Percentiles rank a stretch among this genome's conserved stretches.
Evolutionary conservation across 2,329 filamentous ascomycete genomes (phyloP).

Genomic region (Byssochlamys sp.): DNA sequence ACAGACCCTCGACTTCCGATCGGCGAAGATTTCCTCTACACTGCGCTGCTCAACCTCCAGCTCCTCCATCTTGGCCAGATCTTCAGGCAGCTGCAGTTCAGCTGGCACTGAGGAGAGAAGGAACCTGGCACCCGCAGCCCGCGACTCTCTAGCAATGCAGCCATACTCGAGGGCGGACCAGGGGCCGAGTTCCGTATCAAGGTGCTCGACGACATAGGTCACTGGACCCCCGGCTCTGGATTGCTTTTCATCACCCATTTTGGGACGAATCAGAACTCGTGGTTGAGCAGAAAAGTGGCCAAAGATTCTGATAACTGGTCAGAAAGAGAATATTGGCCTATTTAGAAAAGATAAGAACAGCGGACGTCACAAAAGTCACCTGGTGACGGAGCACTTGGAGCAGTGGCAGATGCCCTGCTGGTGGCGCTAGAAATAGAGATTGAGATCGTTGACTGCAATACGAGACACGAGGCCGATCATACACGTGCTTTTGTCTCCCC

Average conservation of each 20-base stretch:
- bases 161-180: slow-evolving; percentile 94
- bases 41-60: slow-evolving; percentile 65
- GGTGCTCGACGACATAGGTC: slow-evolving; percentile 90
- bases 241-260: slow-evolving; percentile 17
- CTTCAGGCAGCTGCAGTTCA: slow-evolving; percentile 50
- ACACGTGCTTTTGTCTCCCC: background rate
- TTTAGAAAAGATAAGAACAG: background rate
- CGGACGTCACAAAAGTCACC: background rate
- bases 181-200: slow-evolving; percentile 83
- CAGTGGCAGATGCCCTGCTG: background rate
- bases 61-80: slow-evolving; percentile 51
- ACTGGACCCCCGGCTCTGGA: slow-evolving; percentile 36
- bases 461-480: background rate
- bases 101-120: slow-evolving; percentile 71
- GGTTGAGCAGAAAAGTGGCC: background rate
- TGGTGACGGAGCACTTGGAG: background rate
- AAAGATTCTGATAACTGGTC: background rate
- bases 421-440: background rate
- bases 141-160: slow-evolving; percentile 73
- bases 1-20: slow-evolving; percentile 67
- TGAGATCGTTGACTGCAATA: background rate
- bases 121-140: slow-evolving; percentile 58
- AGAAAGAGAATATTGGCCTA: background rate
- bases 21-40: slow-evolving; percentile 71
- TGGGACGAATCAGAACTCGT: background rate